phyloP scores from a whole-genome alignment of 2,329 filamentous ascomycete species.

The Nigrospora sphaerica region DNA sequence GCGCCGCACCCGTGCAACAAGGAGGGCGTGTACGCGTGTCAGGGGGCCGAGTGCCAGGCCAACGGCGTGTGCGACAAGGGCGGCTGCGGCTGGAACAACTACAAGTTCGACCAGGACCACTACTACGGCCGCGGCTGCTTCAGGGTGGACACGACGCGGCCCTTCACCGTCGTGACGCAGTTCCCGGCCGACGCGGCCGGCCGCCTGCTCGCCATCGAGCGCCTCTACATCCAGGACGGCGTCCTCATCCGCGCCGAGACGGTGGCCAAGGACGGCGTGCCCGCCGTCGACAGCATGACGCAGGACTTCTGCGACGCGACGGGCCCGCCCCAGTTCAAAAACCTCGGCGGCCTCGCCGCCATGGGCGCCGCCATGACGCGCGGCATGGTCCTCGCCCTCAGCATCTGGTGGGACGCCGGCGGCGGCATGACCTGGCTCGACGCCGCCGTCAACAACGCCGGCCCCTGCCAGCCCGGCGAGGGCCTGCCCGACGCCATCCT shows the following conservation, averaged over 20 bases:
- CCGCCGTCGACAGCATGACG: conserved; percentile 24
- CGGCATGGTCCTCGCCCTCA: conserved; percentile 43
- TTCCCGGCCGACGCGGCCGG: conserved; percentile 24
- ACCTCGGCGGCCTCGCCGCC: conserved; percentile 30
- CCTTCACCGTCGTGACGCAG: conserved; percentile 28
- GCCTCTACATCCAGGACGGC: conserved; percentile 27
- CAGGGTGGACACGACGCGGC: conserved; percentile 24
- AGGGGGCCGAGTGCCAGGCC: conserved; percentile 19
- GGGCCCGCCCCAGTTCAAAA: conserved; percentile 22
- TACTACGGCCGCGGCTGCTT: conserved; percentile 24
- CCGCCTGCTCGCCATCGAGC: conserved; percentile 22
- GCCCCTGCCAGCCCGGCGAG: conserved; percentile 39
- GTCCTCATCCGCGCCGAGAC: conserved; percentile 24
- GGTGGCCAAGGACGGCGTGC: conserved; percentile 21
- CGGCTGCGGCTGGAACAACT: conserved; percentile 28
- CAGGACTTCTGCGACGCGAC: conserved; percentile 27
- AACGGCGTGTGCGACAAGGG: conserved; percentile 26
- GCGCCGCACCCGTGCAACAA: conserved; percentile 29
- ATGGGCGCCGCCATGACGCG: conserved; percentile 35
- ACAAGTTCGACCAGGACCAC: conserved; percentile 20
- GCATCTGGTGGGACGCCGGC: conserved; percentile 43
- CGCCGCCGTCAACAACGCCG: conserved; percentile 38
- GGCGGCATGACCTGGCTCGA: conserved; percentile 48
- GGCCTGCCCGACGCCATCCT: conserved; percentile 39
- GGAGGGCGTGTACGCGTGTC: conserved; percentile 22